phyloP scores from a whole-genome alignment of 345 rosid species.

The Isatis tinctoria region DNA sequence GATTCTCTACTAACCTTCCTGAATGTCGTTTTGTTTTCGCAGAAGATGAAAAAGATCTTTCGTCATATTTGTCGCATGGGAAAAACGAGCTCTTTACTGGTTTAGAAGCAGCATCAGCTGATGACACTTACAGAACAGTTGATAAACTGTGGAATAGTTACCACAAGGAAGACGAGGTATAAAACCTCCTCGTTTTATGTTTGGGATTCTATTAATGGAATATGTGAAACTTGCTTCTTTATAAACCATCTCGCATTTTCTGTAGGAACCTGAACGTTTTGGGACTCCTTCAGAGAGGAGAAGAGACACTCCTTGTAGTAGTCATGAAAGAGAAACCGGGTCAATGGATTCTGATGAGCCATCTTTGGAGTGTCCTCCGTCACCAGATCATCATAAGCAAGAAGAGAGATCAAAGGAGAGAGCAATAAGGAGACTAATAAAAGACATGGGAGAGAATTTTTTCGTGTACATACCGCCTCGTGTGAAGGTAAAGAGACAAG shows the following conservation, averaged over 20 bases:
- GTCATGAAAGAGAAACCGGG: background rate
- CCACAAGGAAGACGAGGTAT: slow-evolving; percentile 44
- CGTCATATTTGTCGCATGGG: slow-evolving; percentile 45
- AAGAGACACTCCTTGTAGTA: slow-evolving; percentile 27
- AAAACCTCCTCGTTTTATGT: background rate
- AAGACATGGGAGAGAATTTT: slow-evolving; percentile 66
- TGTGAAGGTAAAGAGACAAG: slow-evolving; percentile 40
- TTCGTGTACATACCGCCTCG: slow-evolving; percentile 75
- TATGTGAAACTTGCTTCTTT: background rate
- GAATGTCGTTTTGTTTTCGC: background rate
- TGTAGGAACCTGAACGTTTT: background rate
- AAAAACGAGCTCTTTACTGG: slow-evolving; percentile 62
- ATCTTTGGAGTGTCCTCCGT: background rate
- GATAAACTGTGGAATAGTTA: slow-evolving; percentile 56
- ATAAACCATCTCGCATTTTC: background rate
- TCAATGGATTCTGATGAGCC: background rate
- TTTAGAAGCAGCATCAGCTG: slow-evolving; percentile 37
- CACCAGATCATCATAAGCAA: slow-evolving; percentile 1
- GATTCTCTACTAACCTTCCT: background rate
- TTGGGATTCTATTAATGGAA: too few relatives aligned
- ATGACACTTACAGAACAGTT: slow-evolving; percentile 40
- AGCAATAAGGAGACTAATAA: slow-evolving; percentile 44
- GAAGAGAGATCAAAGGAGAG: slow-evolving; percentile 20
- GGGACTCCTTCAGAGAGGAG: slow-evolving; percentile 30
- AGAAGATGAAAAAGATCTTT: slow-evolving; percentile 45